A percentile compares a stretch with the other conserved stretches of the same genome.
phyloP scores from a whole-genome alignment of 2,329 filamentous ascomycete species.

The Diaporthe citri region DNA sequence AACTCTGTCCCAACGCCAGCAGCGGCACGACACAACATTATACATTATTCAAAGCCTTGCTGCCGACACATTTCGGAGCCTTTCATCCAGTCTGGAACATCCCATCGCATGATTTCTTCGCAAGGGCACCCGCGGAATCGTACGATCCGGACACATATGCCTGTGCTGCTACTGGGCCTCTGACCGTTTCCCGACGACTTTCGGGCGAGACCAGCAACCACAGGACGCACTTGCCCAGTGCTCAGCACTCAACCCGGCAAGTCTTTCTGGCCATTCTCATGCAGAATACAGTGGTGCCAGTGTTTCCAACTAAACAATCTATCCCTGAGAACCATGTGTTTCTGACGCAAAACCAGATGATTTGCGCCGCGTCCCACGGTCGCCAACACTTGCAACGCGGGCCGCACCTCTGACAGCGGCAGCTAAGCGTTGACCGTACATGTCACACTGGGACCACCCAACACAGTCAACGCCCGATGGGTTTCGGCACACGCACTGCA shows the following conservation, averaged over 20 bases:
- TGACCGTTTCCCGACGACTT: slow-evolving; percentile 29
- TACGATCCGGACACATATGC: slow-evolving; percentile 18
- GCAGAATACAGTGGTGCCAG: background rate
- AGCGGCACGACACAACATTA: background rate
- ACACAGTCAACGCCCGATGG: background rate
- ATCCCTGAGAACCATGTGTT: background rate
- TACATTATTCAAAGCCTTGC: background rate
- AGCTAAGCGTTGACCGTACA: background rate
- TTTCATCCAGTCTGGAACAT: background rate
- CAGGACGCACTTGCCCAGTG: background rate
- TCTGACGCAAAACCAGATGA: background rate
- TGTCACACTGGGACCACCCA: background rate
- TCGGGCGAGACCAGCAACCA: slow-evolving; percentile 26
- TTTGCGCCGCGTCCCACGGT: background rate
- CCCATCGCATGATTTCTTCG: background rate
- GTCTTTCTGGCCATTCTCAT: background rate
- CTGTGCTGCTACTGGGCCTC: background rate
- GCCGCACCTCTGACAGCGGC: slow-evolving; percentile 17
- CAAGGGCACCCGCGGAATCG: background rate
- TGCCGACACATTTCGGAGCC: background rate
- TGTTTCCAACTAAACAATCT: background rate
- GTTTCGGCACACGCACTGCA: background rate
- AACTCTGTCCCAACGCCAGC: background rate
- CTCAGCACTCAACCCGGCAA: background rate
- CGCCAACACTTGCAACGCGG: background rate